Evolutionary conservation across 352 stramenopile genomes (phyloP).

Genomic region (Phytophthora constricta): DNA sequence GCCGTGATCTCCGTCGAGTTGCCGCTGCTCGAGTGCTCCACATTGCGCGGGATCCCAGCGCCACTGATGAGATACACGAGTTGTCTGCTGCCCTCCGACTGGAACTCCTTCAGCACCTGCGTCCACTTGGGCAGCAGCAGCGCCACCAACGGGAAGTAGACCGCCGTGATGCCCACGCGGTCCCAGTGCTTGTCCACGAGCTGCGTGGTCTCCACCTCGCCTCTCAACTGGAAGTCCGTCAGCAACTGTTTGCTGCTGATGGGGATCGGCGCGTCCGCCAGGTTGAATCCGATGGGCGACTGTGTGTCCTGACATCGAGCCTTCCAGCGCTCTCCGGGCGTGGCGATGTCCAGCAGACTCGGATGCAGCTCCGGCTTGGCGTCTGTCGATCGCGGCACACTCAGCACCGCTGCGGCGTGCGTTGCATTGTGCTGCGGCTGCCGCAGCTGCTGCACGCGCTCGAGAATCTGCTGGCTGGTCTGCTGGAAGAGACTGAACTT

Average conservation of each 20-base stretch:
- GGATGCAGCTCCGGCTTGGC: conserved; percentile 64
- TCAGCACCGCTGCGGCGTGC: conserved; percentile 28
- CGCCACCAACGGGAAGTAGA: conserved; percentile 97
- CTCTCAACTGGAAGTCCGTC: conserved; percentile 71
- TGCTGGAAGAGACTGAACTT: conserved; percentile 92
- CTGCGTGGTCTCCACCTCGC: conserved; percentile 60
- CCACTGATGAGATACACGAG: conserved; percentile 97
- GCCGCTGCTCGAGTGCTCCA: conserved; percentile 87
- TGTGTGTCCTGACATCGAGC: conserved; percentile 63
- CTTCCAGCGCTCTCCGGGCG: conserved; percentile 62
- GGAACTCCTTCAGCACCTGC: conserved; percentile 77
- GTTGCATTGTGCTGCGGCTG: conserved; percentile 16
- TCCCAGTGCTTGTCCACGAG: conserved; percentile 74
- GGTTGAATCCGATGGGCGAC: conserved; percentile 80
- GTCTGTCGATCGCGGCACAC: conserved; percentile 20
- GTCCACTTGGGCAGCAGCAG: conserved; percentile 95
- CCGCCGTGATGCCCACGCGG: conserved; percentile 74
- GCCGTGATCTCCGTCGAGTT: conserved; percentile 97
- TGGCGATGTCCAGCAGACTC: conserved; percentile 70
- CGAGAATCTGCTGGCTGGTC: conserved; percentile 75
- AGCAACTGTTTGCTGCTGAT: conserved; percentile 48
- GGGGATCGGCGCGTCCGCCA: conserved; percentile 61
- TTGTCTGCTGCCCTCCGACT: conserved; percentile 85
- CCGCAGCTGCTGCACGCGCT: conserved; percentile 61
- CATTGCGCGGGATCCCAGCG: conserved; percentile 95